phyloP scores from a whole-genome alignment of 805 yeast species.

The Jamesozyma jinghongensis region DNA sequence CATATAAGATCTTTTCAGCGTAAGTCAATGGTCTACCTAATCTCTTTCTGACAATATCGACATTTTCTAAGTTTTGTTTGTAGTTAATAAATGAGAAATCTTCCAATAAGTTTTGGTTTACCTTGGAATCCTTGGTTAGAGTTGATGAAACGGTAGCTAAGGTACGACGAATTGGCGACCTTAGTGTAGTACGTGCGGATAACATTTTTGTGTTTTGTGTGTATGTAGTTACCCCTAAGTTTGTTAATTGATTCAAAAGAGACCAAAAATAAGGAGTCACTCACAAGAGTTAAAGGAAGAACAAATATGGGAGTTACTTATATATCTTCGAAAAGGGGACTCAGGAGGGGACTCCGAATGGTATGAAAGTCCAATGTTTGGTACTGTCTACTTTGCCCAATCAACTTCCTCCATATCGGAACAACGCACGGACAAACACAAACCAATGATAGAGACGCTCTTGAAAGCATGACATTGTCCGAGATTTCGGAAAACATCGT shows the following conservation, averaged over 20 bases:
- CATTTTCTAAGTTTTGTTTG: constrained; percentile 82
- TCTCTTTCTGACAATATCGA: constrained; percentile 74
- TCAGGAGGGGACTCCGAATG: no score
- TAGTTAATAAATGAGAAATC: constrained; percentile 80
- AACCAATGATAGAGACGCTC: no score
- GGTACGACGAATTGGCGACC: constrained; percentile 27
- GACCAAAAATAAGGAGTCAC: no score
- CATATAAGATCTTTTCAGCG: constrained; percentile 91
- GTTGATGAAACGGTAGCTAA: constrained; percentile 33
- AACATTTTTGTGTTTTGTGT: constrained; percentile 15
- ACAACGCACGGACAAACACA: no score
- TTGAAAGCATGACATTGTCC: constrained; percentile 2
- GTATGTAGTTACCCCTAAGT: no score
- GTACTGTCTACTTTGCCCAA: no score
- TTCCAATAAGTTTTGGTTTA: constrained; percentile 72
- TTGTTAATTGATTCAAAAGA: no score
- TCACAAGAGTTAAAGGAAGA: no score
- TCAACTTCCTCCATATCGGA: no score
- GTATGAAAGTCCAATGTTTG: no score
- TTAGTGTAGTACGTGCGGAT: constrained; percentile 27
- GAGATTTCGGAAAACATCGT: not conserved
- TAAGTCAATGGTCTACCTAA: constrained; percentile 83
- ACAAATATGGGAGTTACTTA: no score
- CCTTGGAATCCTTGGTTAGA: constrained; percentile 60
- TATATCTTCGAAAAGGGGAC: no score